phyloP scores from a whole-genome alignment of 163 green algal species.

The Chlamydomonas reinhardtii region DNA sequence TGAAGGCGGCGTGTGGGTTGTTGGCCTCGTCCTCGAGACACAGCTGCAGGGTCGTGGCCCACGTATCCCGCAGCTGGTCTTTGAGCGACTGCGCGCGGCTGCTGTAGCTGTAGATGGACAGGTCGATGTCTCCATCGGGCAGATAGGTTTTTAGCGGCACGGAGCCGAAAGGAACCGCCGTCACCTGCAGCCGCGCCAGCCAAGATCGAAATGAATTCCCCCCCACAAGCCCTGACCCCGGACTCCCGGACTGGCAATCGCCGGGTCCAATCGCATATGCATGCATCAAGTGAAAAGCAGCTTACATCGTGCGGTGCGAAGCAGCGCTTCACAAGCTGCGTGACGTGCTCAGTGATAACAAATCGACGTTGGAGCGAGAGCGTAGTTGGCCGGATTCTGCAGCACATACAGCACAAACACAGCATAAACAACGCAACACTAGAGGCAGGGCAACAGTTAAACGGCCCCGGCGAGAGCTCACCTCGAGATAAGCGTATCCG shows the following conservation, averaged over 20 bases:
- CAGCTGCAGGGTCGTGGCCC: conserved; percentile 80
- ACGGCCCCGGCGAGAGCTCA: too few relatives aligned
- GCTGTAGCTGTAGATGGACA: conserved; percentile 70
- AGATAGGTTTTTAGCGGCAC: conserved; percentile 96
- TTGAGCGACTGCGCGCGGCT: conserved; percentile 43
- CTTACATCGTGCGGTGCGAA: conserved; percentile 39
- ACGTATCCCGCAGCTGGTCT: conserved; percentile 80
- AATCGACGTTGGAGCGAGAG: conserved; percentile 23
- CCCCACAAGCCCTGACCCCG: background rate
- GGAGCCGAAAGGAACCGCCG: conserved; percentile 86
- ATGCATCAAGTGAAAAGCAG: background rate
- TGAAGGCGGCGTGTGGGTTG: conserved; percentile 65
- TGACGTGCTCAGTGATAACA: conserved; percentile 38
- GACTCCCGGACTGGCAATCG: too few relatives aligned
- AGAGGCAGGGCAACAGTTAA: too few relatives aligned
- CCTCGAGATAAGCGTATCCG: conserved; percentile 22
- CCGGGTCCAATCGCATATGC: background rate
- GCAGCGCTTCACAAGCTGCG: conserved; percentile 12
- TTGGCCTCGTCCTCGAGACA: conserved; percentile 83
- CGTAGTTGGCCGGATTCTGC: conserved; percentile 9
- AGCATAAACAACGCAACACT: too few relatives aligned
- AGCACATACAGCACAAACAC: background rate
- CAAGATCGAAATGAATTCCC: background rate
- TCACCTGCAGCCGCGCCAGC: background rate
- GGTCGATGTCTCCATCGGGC: conserved; percentile 97